Conservation (phyloP, 2,329 filamentous ascomycete species). For the Cladophialophora bantiana region DNA sequence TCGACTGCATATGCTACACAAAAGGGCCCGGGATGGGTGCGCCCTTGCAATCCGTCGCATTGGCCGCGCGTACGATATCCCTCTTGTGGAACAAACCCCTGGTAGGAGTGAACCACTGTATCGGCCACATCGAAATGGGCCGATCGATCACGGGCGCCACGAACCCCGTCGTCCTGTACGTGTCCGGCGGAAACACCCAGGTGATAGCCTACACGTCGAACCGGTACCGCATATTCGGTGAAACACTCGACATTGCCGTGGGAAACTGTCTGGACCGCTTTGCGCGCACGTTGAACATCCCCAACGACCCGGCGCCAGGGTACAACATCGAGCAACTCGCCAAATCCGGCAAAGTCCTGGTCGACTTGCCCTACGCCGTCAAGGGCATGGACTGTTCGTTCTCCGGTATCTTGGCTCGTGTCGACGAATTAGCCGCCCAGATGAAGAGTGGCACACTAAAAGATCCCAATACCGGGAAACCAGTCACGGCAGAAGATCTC, state of each 20-base stretch:
- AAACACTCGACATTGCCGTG: conserved; percentile 95
- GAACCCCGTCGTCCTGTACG: conserved; percentile 95
- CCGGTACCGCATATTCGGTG: conserved; percentile 96
- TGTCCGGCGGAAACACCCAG: conserved; percentile 94
- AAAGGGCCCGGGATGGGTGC: conserved; percentile 96
- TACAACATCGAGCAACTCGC: conserved; percentile 98
- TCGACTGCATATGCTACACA: conserved; percentile 95
- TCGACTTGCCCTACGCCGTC: conserved; percentile 93
- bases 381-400: conserved; percentile 99
- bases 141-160: conserved; percentile 86
- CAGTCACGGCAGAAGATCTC: conserved; percentile 80
- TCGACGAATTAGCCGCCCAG: conserved; percentile 78
- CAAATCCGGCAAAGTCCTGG: conserved; percentile 69
- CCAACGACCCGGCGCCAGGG: conserved; percentile 94
- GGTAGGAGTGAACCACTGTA: conserved; percentile 96
- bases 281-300: conserved; percentile 86
- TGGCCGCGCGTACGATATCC: conserved; percentile 81
- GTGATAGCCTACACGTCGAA: conserved; percentile 96
- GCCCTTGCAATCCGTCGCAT: conserved; percentile 82
- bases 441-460: conserved; percentile 58
- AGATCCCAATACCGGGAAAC: conserved; percentile 56
- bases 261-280: conserved; percentile 98
- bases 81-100: conserved; percentile 88
- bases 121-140: conserved; percentile 99
- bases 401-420: conserved; percentile 83